Base-by-base conservation (phyloP, 495 filamentous ascomycete species). In the Paragyromitra xinjiangensis region DNA sequence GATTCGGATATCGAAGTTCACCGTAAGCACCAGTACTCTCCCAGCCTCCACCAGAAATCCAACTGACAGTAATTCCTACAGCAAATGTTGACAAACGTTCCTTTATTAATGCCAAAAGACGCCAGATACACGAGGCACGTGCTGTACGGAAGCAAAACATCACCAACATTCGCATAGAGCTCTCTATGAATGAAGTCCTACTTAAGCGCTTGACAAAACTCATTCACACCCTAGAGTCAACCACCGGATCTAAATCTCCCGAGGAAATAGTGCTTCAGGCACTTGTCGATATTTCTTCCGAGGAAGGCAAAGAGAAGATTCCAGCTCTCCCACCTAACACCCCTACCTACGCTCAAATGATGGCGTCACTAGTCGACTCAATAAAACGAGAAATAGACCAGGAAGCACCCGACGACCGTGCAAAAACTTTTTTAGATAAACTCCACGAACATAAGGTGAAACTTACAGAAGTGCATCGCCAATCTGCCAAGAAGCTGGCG, bases 1-100 rank as follows among this genome's bases (percentile, higher is more conserved):
- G 95, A 99, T 84, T 97, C 94, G 55, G 95, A 99, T 83, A 92
- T 99, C 81, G 95, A 99, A 85, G 95, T 98, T 37, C 95, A 99
- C 84, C 95, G 81, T 83, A 73, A 39, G 81, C 59, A 44, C 16
- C 19, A 6, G 65, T n/a, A n/a, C 19, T 51, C 24, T n/a, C 58
- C 19, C 29, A 45, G 29, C 37, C 45, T 26, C 51, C 8, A 2
- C 51, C 7, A 14, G 42, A 22, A 53, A 51, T 56, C 12, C 6
- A 44, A 34, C 64, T 73, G 34, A 81, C 8, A 51, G 11, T 50
- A 72, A 4, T 40, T 22, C 59, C 14, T 44, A 26, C 93, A 83
- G 81, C 96, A 70, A 99, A 99, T 85, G 95, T 99, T 84, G 95
- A 99, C 85, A 99, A 99, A 82, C 90, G 91, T 2, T 98, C 95